Evolutionary conservation across 2,329 filamentous ascomycete genomes (phyloP).

Genomic region (Pestalotiopsis sp.): DNA sequence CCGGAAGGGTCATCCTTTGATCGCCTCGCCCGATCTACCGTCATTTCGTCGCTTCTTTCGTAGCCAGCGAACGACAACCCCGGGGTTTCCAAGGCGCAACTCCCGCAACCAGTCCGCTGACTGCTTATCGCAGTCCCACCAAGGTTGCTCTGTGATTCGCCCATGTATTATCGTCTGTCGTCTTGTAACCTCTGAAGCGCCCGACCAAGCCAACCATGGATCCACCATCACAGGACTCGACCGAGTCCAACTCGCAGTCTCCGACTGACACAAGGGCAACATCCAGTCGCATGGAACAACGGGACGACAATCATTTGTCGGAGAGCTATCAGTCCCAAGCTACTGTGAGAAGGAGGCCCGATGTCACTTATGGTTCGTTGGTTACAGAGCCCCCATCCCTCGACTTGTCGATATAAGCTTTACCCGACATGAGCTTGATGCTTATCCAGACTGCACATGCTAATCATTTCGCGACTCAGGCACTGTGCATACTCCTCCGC

Average conservation of each 20-base stretch:
- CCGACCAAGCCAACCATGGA: slow-evolving; percentile 41
- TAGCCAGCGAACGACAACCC: not conserved
- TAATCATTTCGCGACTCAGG: not conserved
- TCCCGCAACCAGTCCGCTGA: not conserved
- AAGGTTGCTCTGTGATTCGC: not conserved
- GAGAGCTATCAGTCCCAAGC: slow-evolving; percentile 63
- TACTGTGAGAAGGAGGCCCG: slow-evolving; percentile 59
- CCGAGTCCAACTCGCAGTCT: slow-evolving; percentile 40
- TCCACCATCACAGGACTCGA: slow-evolving; percentile 39
- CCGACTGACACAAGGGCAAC: slow-evolving; percentile 53
- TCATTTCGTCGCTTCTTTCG: not conserved
- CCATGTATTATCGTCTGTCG: not conserved
- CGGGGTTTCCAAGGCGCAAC: not conserved
- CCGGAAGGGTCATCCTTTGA: not conserved
- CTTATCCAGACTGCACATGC: not conserved
- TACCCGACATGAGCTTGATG: not conserved
- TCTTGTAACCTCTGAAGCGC: not conserved
- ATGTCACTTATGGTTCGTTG: slow-evolving; percentile 57
- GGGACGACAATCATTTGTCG: slow-evolving; percentile 45
- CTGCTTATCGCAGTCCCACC: not conserved
- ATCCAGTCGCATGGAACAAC: slow-evolving; percentile 34
- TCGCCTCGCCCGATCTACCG: not conserved
- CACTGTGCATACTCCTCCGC: slow-evolving; percentile 33
- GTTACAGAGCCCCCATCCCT: slow-evolving; percentile 3
- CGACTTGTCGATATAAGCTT: not conserved